These are phyloP conservation scores for Lachancea fermentati DNA, from an alignment of 805 yeast species.

Conservation along the genomic window DNA sequence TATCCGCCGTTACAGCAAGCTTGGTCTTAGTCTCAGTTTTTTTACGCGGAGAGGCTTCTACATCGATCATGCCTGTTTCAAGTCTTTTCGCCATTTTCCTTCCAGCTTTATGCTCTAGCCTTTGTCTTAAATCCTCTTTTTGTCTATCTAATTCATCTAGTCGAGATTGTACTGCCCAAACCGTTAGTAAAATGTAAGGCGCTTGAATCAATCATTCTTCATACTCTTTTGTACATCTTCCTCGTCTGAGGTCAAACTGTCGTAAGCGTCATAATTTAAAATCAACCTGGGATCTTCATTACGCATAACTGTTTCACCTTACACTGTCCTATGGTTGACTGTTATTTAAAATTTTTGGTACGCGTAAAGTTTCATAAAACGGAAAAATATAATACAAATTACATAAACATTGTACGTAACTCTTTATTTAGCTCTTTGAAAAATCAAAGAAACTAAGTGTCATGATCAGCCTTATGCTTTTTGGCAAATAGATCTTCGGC, in stretches of 20 bases:
- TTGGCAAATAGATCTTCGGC: too few species aligned
- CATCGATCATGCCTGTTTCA: conserved; percentile 16
- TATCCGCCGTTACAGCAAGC: neutral
- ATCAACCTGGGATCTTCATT: conserved; percentile 11
- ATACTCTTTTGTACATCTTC: conserved; percentile 8
- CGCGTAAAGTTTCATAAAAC: neutral
- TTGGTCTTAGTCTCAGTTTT: neutral
- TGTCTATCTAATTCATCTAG: conserved; percentile 23
- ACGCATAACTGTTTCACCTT: neutral
- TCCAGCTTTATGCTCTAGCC: conserved; percentile 19
- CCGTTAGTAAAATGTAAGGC: too few species aligned
- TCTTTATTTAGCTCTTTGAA: neutral
- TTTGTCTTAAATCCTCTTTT: conserved; percentile 21
- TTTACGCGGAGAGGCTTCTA: conserved; percentile 31
- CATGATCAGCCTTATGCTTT: neutral
- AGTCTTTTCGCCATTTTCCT: conserved; percentile 16
- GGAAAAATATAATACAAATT: neutral
- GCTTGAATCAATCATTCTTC: too few species aligned
- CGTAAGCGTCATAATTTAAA: conserved; percentile 5
- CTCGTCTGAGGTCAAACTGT: conserved; percentile 12
- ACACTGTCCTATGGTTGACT: too few species aligned
- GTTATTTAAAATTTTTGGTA: neutral
- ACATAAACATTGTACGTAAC: neutral
- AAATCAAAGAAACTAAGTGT: neutral
- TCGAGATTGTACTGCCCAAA: neutral